Conservation (phyloP, 1,284 basidiomycete species). For the Acaromyces ingoldii region DNA sequence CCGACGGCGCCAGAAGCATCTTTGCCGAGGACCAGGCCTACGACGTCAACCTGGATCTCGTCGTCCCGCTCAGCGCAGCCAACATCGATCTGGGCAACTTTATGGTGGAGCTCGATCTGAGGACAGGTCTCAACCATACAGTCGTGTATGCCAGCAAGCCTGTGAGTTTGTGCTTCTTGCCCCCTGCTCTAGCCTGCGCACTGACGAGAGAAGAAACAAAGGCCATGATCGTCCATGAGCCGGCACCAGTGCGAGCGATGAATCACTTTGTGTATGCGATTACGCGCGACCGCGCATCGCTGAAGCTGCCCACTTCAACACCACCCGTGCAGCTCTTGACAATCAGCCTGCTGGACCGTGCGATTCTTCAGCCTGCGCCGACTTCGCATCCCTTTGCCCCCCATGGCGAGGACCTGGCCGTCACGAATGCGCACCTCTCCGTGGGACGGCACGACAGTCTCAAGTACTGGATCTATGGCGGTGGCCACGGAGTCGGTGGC, state of each 20-base stretch:
- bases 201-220: too few relatives aligned
- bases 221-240: slow-evolving; percentile 16
- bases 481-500: slow-evolving; percentile 16
- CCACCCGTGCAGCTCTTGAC: slow-evolving; percentile 29
- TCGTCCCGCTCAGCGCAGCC: slow-evolving; percentile 39
- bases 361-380: slow-evolving; percentile 23
- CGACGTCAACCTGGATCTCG: slow-evolving; percentile 44
- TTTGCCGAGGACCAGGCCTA: slow-evolving; percentile 46
- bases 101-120: slow-evolving; percentile 39
- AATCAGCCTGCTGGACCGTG: slow-evolving; percentile 29
- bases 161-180: too few relatives aligned
- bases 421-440: slow-evolving; percentile 11
- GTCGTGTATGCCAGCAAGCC: slow-evolving; percentile 12
- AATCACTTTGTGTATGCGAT: slow-evolving; percentile 19
- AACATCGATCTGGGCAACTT: slow-evolving; percentile 47
- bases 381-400: slow-evolving; percentile 3
- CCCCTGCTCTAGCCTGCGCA: too few relatives aligned
- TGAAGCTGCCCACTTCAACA: slow-evolving; percentile 5
- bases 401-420: too few relatives aligned
- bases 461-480: slow-evolving; percentile 39
- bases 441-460: slow-evolving; percentile 36
- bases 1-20: slow-evolving; percentile 10
- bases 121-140: slow-evolving; percentile 6
- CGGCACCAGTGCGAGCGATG: slow-evolving; percentile 23
- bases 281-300: slow-evolving; percentile 23